Percentiles rank a stretch among this genome's conserved stretches.
Evolutionary conservation across 202 grass and related monocot species (phyloP).

Genomic region (Panicum hallii): DNA sequence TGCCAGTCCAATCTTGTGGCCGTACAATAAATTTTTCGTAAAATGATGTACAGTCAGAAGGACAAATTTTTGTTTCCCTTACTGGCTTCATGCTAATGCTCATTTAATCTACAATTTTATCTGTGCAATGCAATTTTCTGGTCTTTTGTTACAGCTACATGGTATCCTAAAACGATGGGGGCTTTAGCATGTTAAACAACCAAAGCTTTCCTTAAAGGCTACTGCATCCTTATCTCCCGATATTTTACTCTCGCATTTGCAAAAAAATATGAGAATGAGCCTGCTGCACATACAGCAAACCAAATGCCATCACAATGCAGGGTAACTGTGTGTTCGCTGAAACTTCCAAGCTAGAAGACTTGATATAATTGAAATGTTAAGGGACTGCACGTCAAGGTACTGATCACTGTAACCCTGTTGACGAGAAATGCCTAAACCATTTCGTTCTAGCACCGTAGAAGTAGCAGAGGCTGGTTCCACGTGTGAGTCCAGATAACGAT

Average conservation of each 20-base stretch:
- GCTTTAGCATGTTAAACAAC: background rate
- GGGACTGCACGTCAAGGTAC: background rate
- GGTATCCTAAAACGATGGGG: conserved; percentile 19
- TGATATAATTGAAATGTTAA: background rate
- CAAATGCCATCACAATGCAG: no score
- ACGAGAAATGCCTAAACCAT: background rate
- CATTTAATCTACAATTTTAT: conserved; percentile 2
- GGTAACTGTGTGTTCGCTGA: no score
- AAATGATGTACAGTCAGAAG: conserved; percentile 12
- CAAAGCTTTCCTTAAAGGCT: background rate
- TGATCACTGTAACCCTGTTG: background rate
- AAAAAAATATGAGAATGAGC: background rate
- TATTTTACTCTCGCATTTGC: background rate
- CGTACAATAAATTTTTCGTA: conserved; percentile 3
- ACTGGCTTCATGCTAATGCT: background rate
- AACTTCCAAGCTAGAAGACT: background rate
- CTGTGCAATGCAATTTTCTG: background rate
- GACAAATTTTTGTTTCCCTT: background rate
- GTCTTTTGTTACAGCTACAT: conserved; percentile 20
- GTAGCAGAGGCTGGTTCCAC: background rate
- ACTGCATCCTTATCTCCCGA: background rate
- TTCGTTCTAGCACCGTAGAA: background rate
- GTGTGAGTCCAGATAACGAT: conserved; percentile 2
- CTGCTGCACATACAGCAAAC: background rate
- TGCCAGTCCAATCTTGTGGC: background rate